A percentile compares a stretch with the other conserved stretches of the same genome.
These are phyloP conservation scores for Trifolium pratense DNA, from an alignment of 306 rosid species.

Conservation along the genomic window DNA sequence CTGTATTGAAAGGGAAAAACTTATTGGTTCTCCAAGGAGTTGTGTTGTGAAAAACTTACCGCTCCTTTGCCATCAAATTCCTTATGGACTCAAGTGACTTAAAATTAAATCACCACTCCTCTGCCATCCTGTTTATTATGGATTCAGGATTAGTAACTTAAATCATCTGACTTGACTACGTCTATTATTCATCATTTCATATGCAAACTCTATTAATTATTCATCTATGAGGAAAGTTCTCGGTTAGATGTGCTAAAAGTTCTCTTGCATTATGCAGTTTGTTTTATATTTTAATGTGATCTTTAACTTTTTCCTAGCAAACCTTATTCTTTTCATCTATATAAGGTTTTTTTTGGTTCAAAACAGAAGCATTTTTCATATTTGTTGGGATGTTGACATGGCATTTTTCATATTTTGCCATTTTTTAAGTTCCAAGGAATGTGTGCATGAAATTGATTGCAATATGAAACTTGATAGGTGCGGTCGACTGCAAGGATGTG, in stretches of 20 bases:
- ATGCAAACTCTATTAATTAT: conserved; percentile 8
- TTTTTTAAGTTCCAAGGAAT: conserved; percentile 18
- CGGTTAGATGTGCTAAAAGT: conserved; percentile 5
- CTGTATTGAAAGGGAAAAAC: no score
- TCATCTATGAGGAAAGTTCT: conserved; percentile 27
- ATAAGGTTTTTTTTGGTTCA: conserved; percentile 28
- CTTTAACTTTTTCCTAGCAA: conserved; percentile 3
- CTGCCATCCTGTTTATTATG: neutral
- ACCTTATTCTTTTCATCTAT: conserved; percentile 14
- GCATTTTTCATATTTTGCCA: conserved; percentile 19
- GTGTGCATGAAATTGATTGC: conserved; percentile 24
- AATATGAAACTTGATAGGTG: conserved; percentile 67
- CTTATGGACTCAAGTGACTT: conserved; percentile 8
- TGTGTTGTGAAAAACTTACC: conserved; percentile 20
- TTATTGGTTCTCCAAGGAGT: neutral
- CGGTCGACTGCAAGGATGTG: conserved; percentile 97
- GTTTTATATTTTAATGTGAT: conserved; percentile 22
- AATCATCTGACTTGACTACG: neutral
- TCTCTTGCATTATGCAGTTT: conserved; percentile 26
- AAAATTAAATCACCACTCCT: conserved; percentile 12
- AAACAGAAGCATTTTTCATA: conserved; percentile 14
- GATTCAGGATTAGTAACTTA: conserved; percentile 15
- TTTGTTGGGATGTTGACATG: conserved; percentile 28
- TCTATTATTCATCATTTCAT: conserved; percentile 29
- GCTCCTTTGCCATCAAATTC: conserved; percentile 8